Percentiles rank a stretch among this genome's conserved stretches.
Conservation (phyloP, 1,284 basidiomycete genomes). For the Uromyces viciae-fabae region DNA sequence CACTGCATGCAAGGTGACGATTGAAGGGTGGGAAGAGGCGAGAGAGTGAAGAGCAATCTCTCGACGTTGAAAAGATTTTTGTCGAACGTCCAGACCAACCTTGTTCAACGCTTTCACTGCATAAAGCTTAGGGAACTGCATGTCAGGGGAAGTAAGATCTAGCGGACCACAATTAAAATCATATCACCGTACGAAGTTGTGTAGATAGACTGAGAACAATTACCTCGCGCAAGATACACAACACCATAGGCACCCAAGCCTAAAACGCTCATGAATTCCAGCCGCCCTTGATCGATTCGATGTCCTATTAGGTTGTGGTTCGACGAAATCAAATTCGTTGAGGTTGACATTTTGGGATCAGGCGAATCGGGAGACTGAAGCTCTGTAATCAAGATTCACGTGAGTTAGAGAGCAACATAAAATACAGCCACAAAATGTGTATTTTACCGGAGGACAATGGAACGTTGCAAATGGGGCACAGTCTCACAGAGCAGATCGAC, state of each 20-base stretch:
- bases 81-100: constrained; percentile 65
- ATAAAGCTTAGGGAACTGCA: constrained; percentile 51
- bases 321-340: constrained; percentile 30
- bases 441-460: constrained; percentile 33
- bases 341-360: constrained; percentile 25
- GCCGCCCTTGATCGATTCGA: constrained; percentile 56
- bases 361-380: constrained; percentile 23
- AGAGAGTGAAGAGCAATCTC: constrained; percentile 65
- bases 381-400: too few relatives aligned
- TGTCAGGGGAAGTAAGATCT: constrained; percentile 44
- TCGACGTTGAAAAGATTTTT: constrained; percentile 70
- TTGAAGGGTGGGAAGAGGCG: constrained; percentile 71
- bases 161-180: neutral
- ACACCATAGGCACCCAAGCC: constrained; percentile 94
- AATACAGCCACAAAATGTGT: too few relatives aligned
- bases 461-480: constrained; percentile 36
- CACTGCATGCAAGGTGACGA: constrained; percentile 84
- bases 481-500: constrained; percentile 20
- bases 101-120: constrained; percentile 83
- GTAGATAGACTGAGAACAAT: constrained; percentile 54
- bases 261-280: constrained; percentile 83
- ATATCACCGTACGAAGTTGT: constrained; percentile 50
- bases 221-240: constrained; percentile 77
- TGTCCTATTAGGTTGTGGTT: constrained; percentile 56
- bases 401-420: too few relatives aligned